These are phyloP conservation scores for Phaffomyces opuntiae DNA, from an alignment of 805 yeast species.

Conservation along the genomic window DNA sequence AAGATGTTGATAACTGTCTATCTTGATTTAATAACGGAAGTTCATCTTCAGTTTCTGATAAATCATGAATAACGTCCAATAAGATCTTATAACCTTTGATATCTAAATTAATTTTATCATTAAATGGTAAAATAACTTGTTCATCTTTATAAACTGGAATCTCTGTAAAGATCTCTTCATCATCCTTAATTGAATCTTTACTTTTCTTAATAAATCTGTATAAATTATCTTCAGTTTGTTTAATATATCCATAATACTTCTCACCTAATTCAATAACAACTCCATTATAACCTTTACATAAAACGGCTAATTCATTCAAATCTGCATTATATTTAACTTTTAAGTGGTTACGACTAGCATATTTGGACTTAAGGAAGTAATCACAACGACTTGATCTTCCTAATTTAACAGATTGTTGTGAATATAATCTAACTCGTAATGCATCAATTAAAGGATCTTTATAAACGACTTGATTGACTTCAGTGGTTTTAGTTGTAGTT, in stretches of 20 bases:
- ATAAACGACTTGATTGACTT: neutral
- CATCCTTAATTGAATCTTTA: slow-evolving; percentile 4
- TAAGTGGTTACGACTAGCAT: slow-evolving; percentile 64
- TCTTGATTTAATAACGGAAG: slow-evolving; percentile 18
- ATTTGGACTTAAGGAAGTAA: slow-evolving; percentile 39
- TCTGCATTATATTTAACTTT: slow-evolving; percentile 37
- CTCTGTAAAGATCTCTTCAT: slow-evolving; percentile 23
- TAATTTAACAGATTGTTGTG: slow-evolving; percentile 14
- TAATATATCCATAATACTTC: slow-evolving; percentile 27
- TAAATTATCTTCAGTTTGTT: slow-evolving; percentile 13
- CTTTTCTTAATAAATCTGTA: slow-evolving; percentile 20
- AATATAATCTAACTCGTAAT: slow-evolving; percentile 14
- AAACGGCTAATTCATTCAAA: slow-evolving; percentile 40
- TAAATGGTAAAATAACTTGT: slow-evolving; percentile 54
- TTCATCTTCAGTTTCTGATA: slow-evolving; percentile 34
- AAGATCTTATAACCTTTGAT: slow-evolving; percentile 58
- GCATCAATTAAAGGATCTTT: slow-evolving; percentile 5
- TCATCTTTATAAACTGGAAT: slow-evolving; percentile 57
- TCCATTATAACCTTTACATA: slow-evolving; percentile 83
- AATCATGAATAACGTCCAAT: slow-evolving; percentile 42
- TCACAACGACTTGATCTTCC: slow-evolving; percentile 61
- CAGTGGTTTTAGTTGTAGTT: neutral
- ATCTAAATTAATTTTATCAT: slow-evolving; percentile 57
- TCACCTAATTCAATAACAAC: slow-evolving; percentile 58
- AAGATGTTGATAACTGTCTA: neutral